Conservation (phyloP, 2,329 filamentous ascomycete genomes). For the Verticillium albo-atrum region DNA sequence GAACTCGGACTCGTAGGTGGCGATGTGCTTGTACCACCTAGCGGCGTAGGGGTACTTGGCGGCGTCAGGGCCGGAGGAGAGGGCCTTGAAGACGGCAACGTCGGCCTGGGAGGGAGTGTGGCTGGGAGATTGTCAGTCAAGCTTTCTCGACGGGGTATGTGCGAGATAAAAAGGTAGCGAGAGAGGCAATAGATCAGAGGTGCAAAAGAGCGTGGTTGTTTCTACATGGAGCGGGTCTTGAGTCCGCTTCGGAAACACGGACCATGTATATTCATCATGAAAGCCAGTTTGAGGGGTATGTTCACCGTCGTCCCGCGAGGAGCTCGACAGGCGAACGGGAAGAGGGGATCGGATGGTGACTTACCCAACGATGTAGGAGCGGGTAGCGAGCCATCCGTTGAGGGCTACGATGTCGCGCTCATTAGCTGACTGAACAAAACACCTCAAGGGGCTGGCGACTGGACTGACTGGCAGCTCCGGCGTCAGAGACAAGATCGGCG, state of each 20-base stretch:
- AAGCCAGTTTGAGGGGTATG: conserved; percentile 14
- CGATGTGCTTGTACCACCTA: conserved; percentile 99
- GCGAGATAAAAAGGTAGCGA: not conserved
- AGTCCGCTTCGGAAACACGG: conserved; percentile 91
- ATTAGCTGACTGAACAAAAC: not conserved
- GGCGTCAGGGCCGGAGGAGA: conserved; percentile 70
- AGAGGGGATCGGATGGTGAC: conserved; percentile 29
- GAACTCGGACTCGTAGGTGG: conserved; percentile 90
- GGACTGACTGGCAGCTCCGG: conserved; percentile 49
- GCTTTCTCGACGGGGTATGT: not conserved
- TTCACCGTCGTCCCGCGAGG: not conserved
- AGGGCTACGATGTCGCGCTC: conserved; percentile 43
- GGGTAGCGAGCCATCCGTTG: conserved; percentile 69
- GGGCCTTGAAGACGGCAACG: conserved; percentile 89
- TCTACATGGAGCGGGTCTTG: conserved; percentile 88
- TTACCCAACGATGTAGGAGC: conserved; percentile 81
- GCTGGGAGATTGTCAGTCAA: conserved; percentile 25
- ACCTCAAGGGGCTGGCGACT: not conserved
- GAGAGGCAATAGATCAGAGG: conserved; percentile 53
- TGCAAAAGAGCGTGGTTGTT: conserved; percentile 62
- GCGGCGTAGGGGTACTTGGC: conserved; percentile 90
- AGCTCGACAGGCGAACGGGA: conserved; percentile 7
- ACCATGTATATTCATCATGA: conserved; percentile 85
- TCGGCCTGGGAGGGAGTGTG: conserved; percentile 84
- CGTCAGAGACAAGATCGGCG: conserved; percentile 61